Base-by-base conservation (phyloP, 2,329 filamentous ascomycete genomes). In the Fusarium metavorans region DNA sequence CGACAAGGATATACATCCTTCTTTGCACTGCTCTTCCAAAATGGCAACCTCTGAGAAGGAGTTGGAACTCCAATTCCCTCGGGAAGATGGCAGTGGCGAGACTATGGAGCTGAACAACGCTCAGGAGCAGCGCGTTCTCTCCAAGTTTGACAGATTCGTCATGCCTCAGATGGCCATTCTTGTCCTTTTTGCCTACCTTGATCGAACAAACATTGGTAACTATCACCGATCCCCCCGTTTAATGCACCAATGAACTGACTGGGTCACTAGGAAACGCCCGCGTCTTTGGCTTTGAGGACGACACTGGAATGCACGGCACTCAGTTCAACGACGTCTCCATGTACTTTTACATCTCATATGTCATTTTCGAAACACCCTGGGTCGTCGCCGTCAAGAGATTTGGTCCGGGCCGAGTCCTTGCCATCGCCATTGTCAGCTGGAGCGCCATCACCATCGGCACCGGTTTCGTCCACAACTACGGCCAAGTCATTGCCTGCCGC, bases 331-430 rank as follows among this genome's bases (percentile, higher is more conserved):
- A 80, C 18, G 71, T 80, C 2, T 76, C 82, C 0, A 80, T 74
- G 52, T 74, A 79, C 14, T 81, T 80, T 20, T 81, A 77, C 54
- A 77, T 83, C 7, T 73, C 81, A 6, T 82, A 82, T 64, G 80
- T 83, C 9, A 63, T 80, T 2, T 81, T 81, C 5, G 81, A 82
- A 61, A 76, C 77, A 0, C 78, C 77, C 0, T 81, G 80, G 74
- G 81, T 81, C 6, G 66, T 82, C 30, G 76, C 80, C 2, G 75
- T 84, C 10, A 81, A 82, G n/a, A 70, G 79, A 9, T 69, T 84
- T 54, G 77, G 78, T 0, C 79, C 82, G 0, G 75, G 73, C 1
- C 59, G 59, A 0, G 76, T 77, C 70, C 71, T 84, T 0, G 77
- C 78, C 11, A 73, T 79, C 0, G 78, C 82, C 1, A 80, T 83